Percentiles rank a stretch among this genome's conserved stretches.
These are phyloP conservation scores for Monosporascus sp. DNA, from an alignment of 2,329 filamentous ascomycete species.

Conservation along the genomic window DNA sequence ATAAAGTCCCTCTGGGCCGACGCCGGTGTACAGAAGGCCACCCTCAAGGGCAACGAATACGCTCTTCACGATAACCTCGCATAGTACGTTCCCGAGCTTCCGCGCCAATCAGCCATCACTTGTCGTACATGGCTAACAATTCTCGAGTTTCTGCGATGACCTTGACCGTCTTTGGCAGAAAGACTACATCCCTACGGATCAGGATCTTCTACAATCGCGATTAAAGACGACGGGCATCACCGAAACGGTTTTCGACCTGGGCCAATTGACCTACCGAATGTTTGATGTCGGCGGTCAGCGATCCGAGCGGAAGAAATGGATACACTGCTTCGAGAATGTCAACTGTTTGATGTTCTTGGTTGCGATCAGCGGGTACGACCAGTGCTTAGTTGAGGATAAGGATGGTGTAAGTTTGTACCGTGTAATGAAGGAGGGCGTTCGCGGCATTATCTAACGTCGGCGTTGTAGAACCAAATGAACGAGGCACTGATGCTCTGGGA, in stretches of 20 bases:
- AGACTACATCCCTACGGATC: constrained; percentile 83
- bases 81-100: constrained; percentile 59
- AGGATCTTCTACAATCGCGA: constrained; percentile 87
- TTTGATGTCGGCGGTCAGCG: constrained; percentile 90
- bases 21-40: constrained; percentile 76
- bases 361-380: constrained; percentile 93
- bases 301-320: constrained; percentile 96
- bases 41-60: constrained; percentile 91
- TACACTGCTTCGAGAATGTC: constrained; percentile 92
- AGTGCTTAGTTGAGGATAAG: constrained; percentile 92
- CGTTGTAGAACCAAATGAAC: constrained; percentile 77
- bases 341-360: constrained; percentile 90
- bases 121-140: constrained; percentile 15
- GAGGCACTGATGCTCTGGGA: constrained; percentile 84
- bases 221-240: constrained; percentile 92
- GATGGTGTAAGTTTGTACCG: constrained; percentile 65
- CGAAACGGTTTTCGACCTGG: constrained; percentile 88
- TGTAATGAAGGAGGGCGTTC: background rate
- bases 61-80: constrained; percentile 91
- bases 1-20: constrained; percentile 84
- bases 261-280: constrained; percentile 92
- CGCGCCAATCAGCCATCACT: background rate
- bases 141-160: constrained; percentile 71
- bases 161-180: constrained; percentile 69
- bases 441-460: constrained; percentile 6